A percentile compares a stretch with the other conserved stretches of the same genome.
Evolutionary conservation across 2,329 filamentous ascomycete genomes (phyloP).

Genomic region (Rutstroemia sp.): DNA sequence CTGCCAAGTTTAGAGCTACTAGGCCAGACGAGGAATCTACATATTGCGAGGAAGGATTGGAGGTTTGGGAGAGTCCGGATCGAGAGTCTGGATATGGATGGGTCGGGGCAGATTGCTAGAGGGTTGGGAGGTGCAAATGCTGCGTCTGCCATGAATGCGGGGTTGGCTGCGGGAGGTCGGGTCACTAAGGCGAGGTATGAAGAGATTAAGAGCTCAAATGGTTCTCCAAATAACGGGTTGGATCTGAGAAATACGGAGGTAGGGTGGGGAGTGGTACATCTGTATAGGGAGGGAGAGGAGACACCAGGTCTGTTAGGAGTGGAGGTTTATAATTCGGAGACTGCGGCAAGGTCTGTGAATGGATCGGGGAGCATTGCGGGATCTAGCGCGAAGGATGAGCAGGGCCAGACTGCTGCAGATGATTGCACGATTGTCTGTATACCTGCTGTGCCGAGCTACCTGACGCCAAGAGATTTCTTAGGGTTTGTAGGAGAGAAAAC

Average conservation of each 20-base stretch:
- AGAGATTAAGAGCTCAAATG: slow-evolving; percentile 32
- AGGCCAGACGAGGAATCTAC: slow-evolving; percentile 19
- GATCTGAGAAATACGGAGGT: slow-evolving; percentile 66
- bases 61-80: slow-evolving; percentile 73
- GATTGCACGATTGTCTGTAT: slow-evolving; percentile 88
- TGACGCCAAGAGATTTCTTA: slow-evolving; percentile 83
- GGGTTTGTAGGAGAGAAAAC: slow-evolving; percentile 88
- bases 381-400: slow-evolving; percentile 30
- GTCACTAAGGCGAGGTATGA: slow-evolving; percentile 78
- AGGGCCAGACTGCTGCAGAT: slow-evolving; percentile 17
- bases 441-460: slow-evolving; percentile 87
- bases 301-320: slow-evolving; percentile 48
- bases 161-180: slow-evolving; percentile 41
- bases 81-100: slow-evolving; percentile 70
- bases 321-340: slow-evolving; percentile 19
- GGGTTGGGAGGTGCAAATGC: slow-evolving; percentile 30
- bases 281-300: slow-evolving; percentile 82
- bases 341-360: neutral
- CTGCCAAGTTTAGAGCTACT: slow-evolving; percentile 30
- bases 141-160: slow-evolving; percentile 20
- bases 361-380: slow-evolving; percentile 25
- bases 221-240: slow-evolving; percentile 31
- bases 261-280: slow-evolving; percentile 87
- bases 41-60: slow-evolving; percentile 59
- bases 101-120: slow-evolving; percentile 37